Evolutionary conservation across 1,284 basidiomycete genomes (phyloP).

Genomic region (Irpex sp.): DNA sequence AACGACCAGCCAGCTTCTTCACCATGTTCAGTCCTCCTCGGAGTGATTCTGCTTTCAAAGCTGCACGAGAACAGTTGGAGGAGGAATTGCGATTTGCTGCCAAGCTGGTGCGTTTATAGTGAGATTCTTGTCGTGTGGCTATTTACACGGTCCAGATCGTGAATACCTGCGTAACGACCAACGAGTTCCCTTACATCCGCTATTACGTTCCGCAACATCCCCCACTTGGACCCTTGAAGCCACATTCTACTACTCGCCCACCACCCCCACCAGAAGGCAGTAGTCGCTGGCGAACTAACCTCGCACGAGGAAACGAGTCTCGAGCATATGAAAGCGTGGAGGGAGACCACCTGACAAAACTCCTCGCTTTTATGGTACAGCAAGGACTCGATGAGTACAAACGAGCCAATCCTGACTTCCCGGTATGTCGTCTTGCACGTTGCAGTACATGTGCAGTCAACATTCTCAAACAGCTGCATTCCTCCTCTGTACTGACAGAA

Average conservation of each 20-base stretch:
- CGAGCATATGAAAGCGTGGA: conserved; percentile 64
- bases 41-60: conserved; percentile 55
- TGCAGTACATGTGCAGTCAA: neutral
- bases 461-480: neutral
- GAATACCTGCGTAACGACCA: conserved; percentile 88
- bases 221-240: conserved; percentile 84
- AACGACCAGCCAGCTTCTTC: conserved; percentile 79
- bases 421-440: conserved; percentile 42
- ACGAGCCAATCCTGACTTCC: conserved; percentile 82
- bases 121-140: neutral
- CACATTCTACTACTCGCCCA: conserved; percentile 53
- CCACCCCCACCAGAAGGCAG: conserved; percentile 61
- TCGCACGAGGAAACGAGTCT: conserved; percentile 64
- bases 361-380: conserved; percentile 84
- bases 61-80: conserved; percentile 66
- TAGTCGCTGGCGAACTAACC: conserved; percentile 68
- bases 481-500: conserved; percentile 42
- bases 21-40: conserved; percentile 83
- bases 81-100: conserved; percentile 79
- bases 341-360: conserved; percentile 70
- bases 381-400: conserved; percentile 82
- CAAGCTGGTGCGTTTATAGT: conserved; percentile 49
- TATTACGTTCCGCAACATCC: conserved; percentile 88
- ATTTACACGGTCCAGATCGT: conserved; percentile 55
- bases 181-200: conserved; percentile 93